Percentiles rank a stretch among this genome's conserved stretches.
Evolutionary conservation across 1,284 basidiomycete species (phyloP).

Genomic region (Athelia sp.): DNA sequence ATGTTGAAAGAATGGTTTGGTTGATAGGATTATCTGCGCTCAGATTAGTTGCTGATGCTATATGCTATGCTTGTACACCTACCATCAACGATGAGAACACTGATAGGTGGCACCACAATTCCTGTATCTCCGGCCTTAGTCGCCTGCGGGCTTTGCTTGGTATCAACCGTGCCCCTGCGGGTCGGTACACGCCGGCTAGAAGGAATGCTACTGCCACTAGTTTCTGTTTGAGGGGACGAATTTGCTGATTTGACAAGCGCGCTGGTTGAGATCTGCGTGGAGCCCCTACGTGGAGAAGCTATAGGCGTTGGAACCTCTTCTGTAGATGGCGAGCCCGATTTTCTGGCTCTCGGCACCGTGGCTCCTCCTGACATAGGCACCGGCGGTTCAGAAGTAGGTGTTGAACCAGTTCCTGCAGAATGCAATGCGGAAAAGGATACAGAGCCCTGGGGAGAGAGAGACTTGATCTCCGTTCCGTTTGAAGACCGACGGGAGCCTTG

Average conservation of each 20-base stretch:
- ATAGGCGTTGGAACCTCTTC: slow-evolving; percentile 2
- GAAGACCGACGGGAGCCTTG: slow-evolving; percentile 22
- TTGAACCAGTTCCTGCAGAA: slow-evolving; percentile 5
- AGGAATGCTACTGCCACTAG: background rate
- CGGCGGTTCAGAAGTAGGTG: background rate
- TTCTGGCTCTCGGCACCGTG: slow-evolving; percentile 10
- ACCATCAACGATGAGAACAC: slow-evolving; percentile 96
- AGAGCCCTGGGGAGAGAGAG: slow-evolving; percentile 10
- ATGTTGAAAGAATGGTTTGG: slow-evolving; percentile 92
- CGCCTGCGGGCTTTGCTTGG: background rate
- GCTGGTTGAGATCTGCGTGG: background rate
- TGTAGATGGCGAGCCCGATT: background rate
- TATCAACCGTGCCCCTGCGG: background rate
- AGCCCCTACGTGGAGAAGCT: background rate
- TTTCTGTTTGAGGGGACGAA: background rate
- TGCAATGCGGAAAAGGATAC: slow-evolving; percentile 29
- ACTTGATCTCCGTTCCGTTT: slow-evolving; percentile 19
- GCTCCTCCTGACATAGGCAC: slow-evolving; percentile 17
- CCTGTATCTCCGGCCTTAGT: slow-evolving; percentile 34
- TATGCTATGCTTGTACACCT: slow-evolving; percentile 21
- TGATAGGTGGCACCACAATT: slow-evolving; percentile 91
- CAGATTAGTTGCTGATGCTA: slow-evolving; percentile 7
- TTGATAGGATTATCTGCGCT: slow-evolving; percentile 95
- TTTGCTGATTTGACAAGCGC: background rate
- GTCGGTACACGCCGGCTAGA: background rate